These are phyloP conservation scores for Vigna hirtella DNA, from an alignment of 306 rosid species.

Conservation along the genomic window DNA sequence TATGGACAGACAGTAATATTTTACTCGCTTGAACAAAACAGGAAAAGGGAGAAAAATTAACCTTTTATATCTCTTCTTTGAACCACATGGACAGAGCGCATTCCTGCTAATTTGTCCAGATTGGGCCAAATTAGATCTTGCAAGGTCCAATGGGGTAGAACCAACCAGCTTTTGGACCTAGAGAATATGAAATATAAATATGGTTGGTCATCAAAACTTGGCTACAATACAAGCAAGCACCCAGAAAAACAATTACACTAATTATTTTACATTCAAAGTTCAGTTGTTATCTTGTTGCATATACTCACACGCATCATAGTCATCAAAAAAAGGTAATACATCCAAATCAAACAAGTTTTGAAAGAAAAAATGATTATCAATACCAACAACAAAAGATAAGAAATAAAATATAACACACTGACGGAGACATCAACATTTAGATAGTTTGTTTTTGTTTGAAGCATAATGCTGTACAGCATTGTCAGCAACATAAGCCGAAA, in stretches of 20 bases:
- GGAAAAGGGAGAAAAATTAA: conserved; percentile 30
- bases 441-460: background rate
- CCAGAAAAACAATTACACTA: conserved; percentile 2
- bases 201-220: background rate
- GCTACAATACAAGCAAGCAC: conserved; percentile 34
- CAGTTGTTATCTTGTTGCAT: background rate
- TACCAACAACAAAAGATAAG: background rate
- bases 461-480: background rate
- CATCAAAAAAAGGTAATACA: conserved; percentile 19
- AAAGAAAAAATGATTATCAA: conserved; percentile 9
- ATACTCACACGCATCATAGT: conserved; percentile 11
- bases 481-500: background rate
- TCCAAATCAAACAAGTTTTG: conserved; percentile 22
- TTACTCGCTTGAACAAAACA: conserved; percentile 23
- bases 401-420: background rate
- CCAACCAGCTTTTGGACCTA: conserved; percentile 92
- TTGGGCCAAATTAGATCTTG: conserved; percentile 86
- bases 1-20: background rate
- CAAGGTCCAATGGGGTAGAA: conserved; percentile 76
- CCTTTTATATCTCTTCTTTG: conserved; percentile 95
- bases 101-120: conserved; percentile 89
- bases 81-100: conserved; percentile 93
- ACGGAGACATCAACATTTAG: background rate
- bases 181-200: conserved; percentile 34
- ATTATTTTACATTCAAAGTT: conserved; percentile 30